phyloP scores from a whole-genome alignment of 768 basidiomycete genomes.

The Gymnopilus dilepis region DNA sequence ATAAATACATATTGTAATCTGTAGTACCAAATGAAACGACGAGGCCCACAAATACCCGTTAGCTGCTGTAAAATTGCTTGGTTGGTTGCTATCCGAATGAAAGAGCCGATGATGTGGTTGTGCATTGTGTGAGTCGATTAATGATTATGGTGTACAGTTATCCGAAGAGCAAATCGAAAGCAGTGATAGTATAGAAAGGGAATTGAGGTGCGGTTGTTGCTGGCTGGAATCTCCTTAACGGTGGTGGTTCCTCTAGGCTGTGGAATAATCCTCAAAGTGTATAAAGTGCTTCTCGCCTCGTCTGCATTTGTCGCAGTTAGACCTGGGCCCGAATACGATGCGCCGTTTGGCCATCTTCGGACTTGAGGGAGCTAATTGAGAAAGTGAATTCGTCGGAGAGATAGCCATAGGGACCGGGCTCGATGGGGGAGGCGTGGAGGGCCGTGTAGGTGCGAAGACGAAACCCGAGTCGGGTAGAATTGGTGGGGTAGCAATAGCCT shows the following conservation, averaged over 20 bases:
- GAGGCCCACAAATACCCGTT: neutral
- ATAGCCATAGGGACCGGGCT: constrained; percentile 29
- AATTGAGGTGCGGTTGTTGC: neutral
- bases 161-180: constrained; percentile 3
- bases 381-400: constrained; percentile 29
- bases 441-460: constrained; percentile 9
- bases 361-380: constrained; percentile 13
- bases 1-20: neutral
- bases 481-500: neutral
- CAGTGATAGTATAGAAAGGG: neutral
- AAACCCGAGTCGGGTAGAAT: neutral
- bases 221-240: neutral
- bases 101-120: neutral
- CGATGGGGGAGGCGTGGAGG: constrained; percentile 16
- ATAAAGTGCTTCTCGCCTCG: constrained; percentile 30
- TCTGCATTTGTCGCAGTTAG: constrained; percentile 36
- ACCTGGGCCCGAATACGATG: constrained; percentile 38
- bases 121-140: neutral
- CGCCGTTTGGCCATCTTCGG: constrained; percentile 27
- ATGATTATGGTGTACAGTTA: neutral
- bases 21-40: neutral
- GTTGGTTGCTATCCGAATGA: neutral
- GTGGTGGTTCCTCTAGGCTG: neutral
- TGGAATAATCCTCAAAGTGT: constrained; percentile 22
- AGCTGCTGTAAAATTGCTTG: neutral